Evolutionary conservation across 106 monocot species (phyloP).

Genomic region (Apostasia ramifera): DNA sequence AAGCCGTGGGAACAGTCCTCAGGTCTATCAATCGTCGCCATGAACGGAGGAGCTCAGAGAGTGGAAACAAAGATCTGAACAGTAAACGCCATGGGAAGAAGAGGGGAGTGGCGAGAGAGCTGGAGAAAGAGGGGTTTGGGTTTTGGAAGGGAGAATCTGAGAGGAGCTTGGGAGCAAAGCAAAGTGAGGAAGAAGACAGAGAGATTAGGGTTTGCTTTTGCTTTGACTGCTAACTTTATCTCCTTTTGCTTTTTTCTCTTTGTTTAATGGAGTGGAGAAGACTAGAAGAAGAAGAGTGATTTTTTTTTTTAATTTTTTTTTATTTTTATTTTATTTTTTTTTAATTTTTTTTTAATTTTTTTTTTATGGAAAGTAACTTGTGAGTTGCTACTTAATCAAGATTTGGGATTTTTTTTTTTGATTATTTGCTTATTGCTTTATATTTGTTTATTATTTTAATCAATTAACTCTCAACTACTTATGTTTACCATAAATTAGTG

Average conservation of each 20-base stretch:
- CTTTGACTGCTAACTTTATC: constrained; percentile 3
- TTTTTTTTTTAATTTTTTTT: constrained; percentile 12
- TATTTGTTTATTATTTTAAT: too few species aligned
- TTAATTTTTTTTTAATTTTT: background rate
- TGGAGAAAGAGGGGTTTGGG: background rate
- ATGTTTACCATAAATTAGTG: too few species aligned
- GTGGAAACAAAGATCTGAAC: background rate
- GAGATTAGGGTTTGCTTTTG: background rate
- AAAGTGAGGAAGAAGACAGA: constrained; percentile 21
- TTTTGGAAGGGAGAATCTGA: background rate
- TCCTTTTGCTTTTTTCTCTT: constrained; percentile 7
- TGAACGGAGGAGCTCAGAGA: background rate
- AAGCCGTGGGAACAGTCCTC: constrained; percentile 39
- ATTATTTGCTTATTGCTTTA: too few species aligned
- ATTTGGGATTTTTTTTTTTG: too few species aligned
- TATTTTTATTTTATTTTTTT: background rate
- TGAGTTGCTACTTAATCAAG: too few species aligned
- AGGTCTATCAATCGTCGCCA: constrained; percentile 12
- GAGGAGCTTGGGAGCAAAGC: constrained; percentile 36
- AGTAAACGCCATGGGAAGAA: background rate
- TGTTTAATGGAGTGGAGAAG: too few species aligned
- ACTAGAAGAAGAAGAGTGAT: too few species aligned
- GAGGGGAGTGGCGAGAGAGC: background rate
- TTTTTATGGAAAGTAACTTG: too few species aligned
- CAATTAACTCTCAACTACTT: too few species aligned